These are phyloP conservation scores for Leccinum subrobustum DNA, from an alignment of 1,284 basidiomycete species.

Conservation along the genomic window DNA sequence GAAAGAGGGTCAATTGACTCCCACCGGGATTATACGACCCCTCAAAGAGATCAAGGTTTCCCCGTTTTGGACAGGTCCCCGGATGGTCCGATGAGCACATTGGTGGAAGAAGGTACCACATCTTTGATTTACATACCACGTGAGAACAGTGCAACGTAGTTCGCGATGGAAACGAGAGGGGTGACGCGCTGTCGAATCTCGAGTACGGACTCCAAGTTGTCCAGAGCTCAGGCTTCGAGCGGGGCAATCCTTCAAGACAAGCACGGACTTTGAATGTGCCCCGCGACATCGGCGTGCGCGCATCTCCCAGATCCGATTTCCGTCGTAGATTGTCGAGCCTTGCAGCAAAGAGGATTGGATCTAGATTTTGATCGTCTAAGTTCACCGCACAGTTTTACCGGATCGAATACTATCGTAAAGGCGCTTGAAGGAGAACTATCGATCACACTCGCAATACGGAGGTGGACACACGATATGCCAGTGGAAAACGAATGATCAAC, in stretches of 20 bases:
- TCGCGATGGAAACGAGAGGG: neutral
- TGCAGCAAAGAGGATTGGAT: neutral
- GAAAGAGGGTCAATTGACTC: neutral
- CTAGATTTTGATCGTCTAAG: slow-evolving; percentile 1
- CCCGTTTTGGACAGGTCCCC: neutral
- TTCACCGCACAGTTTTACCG: neutral
- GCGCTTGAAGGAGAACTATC: slow-evolving; percentile 4
- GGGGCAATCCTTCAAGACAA: neutral
- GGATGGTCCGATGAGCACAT: neutral
- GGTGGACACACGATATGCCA: neutral
- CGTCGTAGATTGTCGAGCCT: neutral
- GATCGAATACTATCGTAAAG: neutral
- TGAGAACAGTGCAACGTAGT: neutral
- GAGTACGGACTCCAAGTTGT: neutral
- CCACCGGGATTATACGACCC: neutral
- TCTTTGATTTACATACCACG: neutral
- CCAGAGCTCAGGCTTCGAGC: neutral
- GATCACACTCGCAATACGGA: neutral
- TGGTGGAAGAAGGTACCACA: neutral
- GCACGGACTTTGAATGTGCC: neutral
- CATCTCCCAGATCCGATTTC: neutral
- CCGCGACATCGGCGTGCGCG: neutral
- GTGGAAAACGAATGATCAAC: neutral
- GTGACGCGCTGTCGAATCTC: neutral
- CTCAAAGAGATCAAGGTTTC: neutral